Percentiles rank a stretch among this genome's conserved stretches.
phyloP scores from a whole-genome alignment of 306 rosid species.

The cucumber (Cucumis sativus) region Cucumber_9930_V3 NC_026656.2:19168501-19169000 shows the following conservation, averaged over 20 bases:
- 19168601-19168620: too few relatives aligned
- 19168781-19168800: constrained; percentile 23
- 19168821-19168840: constrained; percentile 20
- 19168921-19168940: background rate
- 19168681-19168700: background rate
- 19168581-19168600: too few relatives aligned
- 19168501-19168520: too few relatives aligned
- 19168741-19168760: constrained; percentile 7
- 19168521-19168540: too few relatives aligned
- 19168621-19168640: background rate
- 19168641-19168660: background rate
- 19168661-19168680: background rate
- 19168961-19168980: constrained; percentile 3
- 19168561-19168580: too few relatives aligned
- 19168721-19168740: background rate
- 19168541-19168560: too few relatives aligned
- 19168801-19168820: constrained; percentile 11
- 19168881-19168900: constrained; percentile 46
- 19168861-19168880: constrained; percentile 21
- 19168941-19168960: constrained; percentile 17
- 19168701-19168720: background rate
- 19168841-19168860: background rate
- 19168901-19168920: constrained; percentile 28
- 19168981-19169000: constrained; percentile 7
- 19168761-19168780: constrained; percentile 26